Conservation (phyloP, 176 grass and related monocot species). For the Carex pumila region DNA sequence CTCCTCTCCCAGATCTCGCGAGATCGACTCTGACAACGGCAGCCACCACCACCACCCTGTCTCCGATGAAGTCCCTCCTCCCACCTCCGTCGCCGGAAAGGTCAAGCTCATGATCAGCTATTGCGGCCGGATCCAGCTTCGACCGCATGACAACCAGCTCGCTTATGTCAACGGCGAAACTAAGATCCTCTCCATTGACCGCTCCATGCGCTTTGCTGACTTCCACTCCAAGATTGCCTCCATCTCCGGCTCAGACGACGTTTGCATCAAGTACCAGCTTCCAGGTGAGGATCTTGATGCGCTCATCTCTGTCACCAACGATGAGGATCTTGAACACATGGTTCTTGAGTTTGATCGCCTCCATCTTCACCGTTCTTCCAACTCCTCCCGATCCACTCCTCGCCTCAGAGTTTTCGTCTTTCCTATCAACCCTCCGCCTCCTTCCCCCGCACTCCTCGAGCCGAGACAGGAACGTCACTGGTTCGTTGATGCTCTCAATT, state of each 20-base stretch:
- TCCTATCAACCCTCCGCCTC: constrained; percentile 40
- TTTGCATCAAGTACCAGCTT: constrained; percentile 97
- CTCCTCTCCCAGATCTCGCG: constrained; percentile 48
- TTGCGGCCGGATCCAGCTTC: constrained; percentile 85
- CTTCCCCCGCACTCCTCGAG: constrained; percentile 38
- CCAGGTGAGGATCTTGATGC: constrained; percentile 98
- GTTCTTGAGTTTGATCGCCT: constrained; percentile 85
- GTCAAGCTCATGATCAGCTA: constrained; percentile 91
- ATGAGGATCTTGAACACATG: constrained; percentile 90
- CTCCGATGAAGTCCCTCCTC: not conserved
- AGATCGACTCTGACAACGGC: constrained; percentile 25
- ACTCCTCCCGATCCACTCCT: constrained; percentile 32
- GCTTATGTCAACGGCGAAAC: constrained; percentile 90
- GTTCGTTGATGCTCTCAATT: constrained; percentile 75
- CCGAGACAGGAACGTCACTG: constrained; percentile 57
- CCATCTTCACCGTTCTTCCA: constrained; percentile 44
- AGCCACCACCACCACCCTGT: constrained; percentile 30
- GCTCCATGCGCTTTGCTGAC: constrained; percentile 52
- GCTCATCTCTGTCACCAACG: constrained; percentile 90
- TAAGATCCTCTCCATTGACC: constrained; percentile 89
- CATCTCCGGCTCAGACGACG: constrained; percentile 21
- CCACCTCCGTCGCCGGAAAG: constrained; percentile 18
- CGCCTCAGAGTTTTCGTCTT: constrained; percentile 92
- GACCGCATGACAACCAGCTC: constrained; percentile 74
- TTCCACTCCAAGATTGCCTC: constrained; percentile 46